Evolutionary conservation across 108 stramenopile genomes (phyloP).

Genomic region (Cylindrotheca closterium): DNA sequence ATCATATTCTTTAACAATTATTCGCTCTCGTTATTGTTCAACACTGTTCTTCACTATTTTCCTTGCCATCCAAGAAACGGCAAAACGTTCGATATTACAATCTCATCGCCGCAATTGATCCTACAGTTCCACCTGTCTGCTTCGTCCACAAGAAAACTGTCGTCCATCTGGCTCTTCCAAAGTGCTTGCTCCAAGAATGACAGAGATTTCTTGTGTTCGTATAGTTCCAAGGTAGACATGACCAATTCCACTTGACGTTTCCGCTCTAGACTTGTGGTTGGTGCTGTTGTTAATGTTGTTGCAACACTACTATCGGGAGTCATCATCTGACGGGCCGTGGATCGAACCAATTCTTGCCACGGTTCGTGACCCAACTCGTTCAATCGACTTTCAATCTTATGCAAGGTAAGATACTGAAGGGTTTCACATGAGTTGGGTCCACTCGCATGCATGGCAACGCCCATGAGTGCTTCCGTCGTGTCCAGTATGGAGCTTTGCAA

Average conservation of each 20-base stretch:
- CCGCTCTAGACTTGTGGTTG: not conserved
- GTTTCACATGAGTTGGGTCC: not conserved
- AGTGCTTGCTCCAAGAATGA: not conserved
- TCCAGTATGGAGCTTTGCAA: not conserved
- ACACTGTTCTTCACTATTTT: too few relatives aligned
- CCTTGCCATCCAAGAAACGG: constrained; percentile 57
- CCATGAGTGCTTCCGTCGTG: not conserved
- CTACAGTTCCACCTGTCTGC: constrained; percentile 39
- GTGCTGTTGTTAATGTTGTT: not conserved
- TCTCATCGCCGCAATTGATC: constrained; percentile 57
- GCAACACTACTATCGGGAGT: not conserved
- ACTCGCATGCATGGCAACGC: not conserved
- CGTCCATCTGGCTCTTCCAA: not conserved
- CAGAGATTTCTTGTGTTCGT: not conserved
- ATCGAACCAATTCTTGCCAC: too few relatives aligned
- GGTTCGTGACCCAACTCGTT: not conserved
- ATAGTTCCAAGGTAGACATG: not conserved
- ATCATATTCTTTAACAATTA: too few relatives aligned
- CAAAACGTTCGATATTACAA: constrained; percentile 52
- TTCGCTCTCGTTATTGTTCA: too few relatives aligned
- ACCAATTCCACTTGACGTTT: not conserved
- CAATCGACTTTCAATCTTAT: not conserved
- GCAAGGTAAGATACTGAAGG: not conserved
- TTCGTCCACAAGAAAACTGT: not conserved
- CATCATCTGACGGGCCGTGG: too few relatives aligned